phyloP scores from a whole-genome alignment of 176 grass and related monocot genomes.

The Urochloa ruziziensis region DNA sequence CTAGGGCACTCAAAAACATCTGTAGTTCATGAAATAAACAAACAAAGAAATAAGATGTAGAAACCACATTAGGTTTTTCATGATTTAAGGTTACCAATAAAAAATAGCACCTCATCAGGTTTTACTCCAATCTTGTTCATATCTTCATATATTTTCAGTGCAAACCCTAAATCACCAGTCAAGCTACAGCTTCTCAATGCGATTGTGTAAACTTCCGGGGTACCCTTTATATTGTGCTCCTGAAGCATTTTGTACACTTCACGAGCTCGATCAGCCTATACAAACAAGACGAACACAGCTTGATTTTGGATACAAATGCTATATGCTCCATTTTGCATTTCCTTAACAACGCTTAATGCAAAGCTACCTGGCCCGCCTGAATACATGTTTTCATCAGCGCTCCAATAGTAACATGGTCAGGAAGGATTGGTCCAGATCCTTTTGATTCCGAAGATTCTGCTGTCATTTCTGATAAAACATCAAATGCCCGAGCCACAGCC shows the following conservation, averaged over 20 bases:
- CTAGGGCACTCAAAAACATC: constrained; percentile 97
- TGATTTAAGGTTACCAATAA: constrained; percentile 19
- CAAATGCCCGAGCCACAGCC: constrained; percentile 95
- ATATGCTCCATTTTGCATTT: constrained; percentile 26
- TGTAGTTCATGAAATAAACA: constrained; percentile 46
- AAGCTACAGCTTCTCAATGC: constrained; percentile 92
- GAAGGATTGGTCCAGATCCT: constrained; percentile 66
- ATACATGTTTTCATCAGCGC: constrained; percentile 92
- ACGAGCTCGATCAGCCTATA: constrained; percentile 71
- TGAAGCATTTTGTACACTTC: constrained; percentile 97
- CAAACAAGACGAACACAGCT: constrained; percentile 4
- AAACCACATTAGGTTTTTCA: background rate
- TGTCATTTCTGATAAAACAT: constrained; percentile 96
- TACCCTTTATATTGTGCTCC: constrained; percentile 84
- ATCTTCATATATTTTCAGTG: constrained; percentile 92
- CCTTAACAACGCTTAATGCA: constrained; percentile 11
- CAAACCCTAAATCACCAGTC: constrained; percentile 84
- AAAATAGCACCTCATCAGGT: constrained; percentile 87
- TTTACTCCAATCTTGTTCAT: constrained; percentile 88
- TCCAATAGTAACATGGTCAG: constrained; percentile 97
- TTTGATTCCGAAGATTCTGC: constrained; percentile 55
- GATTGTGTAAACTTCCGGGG: constrained; percentile 95
- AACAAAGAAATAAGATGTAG: constrained; percentile 26
- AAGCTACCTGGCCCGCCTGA: constrained; percentile 71
- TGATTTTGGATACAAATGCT: constrained; percentile 16